phyloP scores from a whole-genome alignment of 139 green algal genomes.

The Closterium sp. region DNA sequence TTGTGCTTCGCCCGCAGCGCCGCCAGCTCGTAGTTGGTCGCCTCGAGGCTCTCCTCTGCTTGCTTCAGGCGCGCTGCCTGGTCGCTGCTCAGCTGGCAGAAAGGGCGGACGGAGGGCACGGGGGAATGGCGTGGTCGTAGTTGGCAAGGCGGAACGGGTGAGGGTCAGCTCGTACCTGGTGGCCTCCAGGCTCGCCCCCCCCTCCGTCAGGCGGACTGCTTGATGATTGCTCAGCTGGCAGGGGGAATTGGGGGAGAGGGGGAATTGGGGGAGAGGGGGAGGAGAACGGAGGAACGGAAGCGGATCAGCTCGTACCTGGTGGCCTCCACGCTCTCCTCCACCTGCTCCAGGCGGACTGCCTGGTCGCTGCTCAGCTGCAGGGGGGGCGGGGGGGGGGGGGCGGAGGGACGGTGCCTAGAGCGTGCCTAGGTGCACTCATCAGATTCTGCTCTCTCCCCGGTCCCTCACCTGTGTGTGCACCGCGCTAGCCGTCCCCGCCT shows the following conservation, averaged over 20 bases:
- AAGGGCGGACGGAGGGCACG: no score
- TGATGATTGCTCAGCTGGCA: neutral
- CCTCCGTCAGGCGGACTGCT: neutral
- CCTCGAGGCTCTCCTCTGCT: neutral
- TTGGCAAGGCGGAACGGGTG: no score
- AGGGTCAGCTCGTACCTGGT: neutral
- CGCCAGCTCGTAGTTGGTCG: conserved; percentile 5
- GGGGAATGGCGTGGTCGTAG: no score
- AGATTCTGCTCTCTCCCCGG: no score
- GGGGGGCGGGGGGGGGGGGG: no score
- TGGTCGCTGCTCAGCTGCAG: no score
- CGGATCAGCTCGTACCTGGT: neutral
- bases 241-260: no score
- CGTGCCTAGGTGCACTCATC: no score
- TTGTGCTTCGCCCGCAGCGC: neutral
- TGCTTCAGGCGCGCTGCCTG: neutral
- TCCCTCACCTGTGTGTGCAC: neutral
- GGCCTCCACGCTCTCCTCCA: neutral
- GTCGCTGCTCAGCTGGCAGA: neutral
- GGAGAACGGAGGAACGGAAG: no score
- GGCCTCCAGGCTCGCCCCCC: neutral
- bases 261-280: no score
- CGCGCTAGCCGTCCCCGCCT: neutral
- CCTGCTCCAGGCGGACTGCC: neutral
- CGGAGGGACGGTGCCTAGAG: no score